phyloP scores from a whole-genome alignment of 2,329 filamentous ascomycete genomes.

The Fusarium sp. region DNA sequence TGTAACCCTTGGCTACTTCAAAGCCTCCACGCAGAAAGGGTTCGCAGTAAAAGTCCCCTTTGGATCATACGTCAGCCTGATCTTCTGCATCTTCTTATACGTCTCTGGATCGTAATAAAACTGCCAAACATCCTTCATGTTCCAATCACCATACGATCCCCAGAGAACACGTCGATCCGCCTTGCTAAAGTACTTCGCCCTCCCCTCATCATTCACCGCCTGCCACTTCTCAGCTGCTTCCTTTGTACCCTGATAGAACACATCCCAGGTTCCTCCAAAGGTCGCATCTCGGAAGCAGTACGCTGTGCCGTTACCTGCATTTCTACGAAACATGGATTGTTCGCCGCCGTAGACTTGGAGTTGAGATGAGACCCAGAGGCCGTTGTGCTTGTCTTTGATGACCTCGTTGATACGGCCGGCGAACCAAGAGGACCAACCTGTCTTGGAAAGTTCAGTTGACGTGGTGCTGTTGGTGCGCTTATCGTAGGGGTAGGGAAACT shows the following conservation, averaged over 20 bases:
- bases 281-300: conserved; percentile 58
- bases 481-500: conserved; percentile 58
- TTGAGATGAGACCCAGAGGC: conserved; percentile 50
- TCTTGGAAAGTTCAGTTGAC: conserved; percentile 50
- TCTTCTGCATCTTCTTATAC: conserved; percentile 44
- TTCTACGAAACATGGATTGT: conserved; percentile 51
- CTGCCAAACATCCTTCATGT: conserved; percentile 43
- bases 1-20: not conserved
- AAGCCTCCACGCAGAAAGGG: conserved; percentile 37
- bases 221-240: conserved; percentile 48
- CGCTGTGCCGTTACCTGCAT: conserved; percentile 55
- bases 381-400: conserved; percentile 28
- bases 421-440: conserved; percentile 46
- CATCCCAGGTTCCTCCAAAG: conserved; percentile 26
- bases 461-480: conserved; percentile 57
- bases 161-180: conserved; percentile 50
- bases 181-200: conserved; percentile 47
- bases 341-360: conserved; percentile 56
- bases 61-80: conserved; percentile 46
- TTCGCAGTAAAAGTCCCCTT: conserved; percentile 50
- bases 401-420: conserved; percentile 27
- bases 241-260: not conserved
- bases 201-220: conserved; percentile 50
- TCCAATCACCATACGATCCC: conserved; percentile 50
- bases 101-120: conserved; percentile 46